Conservation (phyloP, 257 asterid genomes). For the Echium plantagineum region DNA sequence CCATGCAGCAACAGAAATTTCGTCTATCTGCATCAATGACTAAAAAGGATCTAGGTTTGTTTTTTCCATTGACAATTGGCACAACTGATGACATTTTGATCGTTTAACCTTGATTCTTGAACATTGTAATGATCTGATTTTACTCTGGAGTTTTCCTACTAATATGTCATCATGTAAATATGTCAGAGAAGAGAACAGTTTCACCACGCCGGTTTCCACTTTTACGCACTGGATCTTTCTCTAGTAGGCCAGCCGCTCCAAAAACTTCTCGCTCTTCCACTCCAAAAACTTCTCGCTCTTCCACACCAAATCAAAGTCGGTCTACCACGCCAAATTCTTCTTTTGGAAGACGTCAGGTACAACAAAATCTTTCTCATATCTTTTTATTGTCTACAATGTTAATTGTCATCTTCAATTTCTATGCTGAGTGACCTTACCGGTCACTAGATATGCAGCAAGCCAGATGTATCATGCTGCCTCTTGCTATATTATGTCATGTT, state of each 20-base stretch:
- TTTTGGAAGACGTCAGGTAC: slow-evolving; percentile 42
- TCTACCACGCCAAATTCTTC: slow-evolving; percentile 69
- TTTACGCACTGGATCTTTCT: slow-evolving; percentile 61
- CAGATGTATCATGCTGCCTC: no score
- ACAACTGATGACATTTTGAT: not conserved
- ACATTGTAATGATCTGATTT: not conserved
- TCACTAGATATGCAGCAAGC: no score
- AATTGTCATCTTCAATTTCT: no score
- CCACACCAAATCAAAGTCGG: slow-evolving; percentile 57
- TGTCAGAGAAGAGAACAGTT: slow-evolving; percentile 52
- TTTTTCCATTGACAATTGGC: slow-evolving; percentile 1
- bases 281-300: slow-evolving; percentile 54
- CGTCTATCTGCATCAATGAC: slow-evolving; percentile 39
- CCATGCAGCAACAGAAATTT: slow-evolving; percentile 33
- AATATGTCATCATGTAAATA: slow-evolving; percentile 14
- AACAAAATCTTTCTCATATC: no score
- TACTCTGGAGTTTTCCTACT: not conserved
- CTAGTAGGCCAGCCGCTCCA: slow-evolving; percentile 64
- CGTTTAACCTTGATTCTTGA: not conserved
- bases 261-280: no score
- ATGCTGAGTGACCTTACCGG: no score
- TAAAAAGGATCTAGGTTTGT: slow-evolving; percentile 51
- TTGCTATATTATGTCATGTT: not conserved
- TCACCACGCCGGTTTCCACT: slow-evolving; percentile 87
- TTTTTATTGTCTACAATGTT: no score